Base-by-base conservation (phyloP, 345 rosid species). In the Lepidium sativum region DNA sequence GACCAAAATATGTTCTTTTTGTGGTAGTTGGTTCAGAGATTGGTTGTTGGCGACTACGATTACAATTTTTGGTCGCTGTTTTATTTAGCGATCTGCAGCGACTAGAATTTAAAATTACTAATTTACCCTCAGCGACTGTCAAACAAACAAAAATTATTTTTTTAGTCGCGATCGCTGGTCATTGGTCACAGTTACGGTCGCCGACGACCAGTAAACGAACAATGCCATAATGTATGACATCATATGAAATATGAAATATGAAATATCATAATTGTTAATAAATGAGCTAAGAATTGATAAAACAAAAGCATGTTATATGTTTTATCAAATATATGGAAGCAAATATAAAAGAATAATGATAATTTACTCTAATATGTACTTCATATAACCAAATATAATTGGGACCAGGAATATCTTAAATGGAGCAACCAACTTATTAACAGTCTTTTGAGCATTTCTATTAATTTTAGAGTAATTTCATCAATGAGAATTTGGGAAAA, bases 321-420 rank as follows among this genome's bases (percentile, higher is more conserved):
- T 56, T 39, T 47, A 63, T 63, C 53, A 63, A 11, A 63, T 55
- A 21, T 48, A 48, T 31, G 64, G 65, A 38, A 71, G 44, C 64
- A 63, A 20, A 15, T 21, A 48, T 29, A 34, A 31, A 53, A 71
- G 21, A 71, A 55, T 55, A 63, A 55, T 71, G 64, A 71, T 39
- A 15, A 39, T 55, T 27, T 29, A 63, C 75, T 55, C 58, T 47
- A 63, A 55, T 71, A 14, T 63, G 52, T 62, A 53, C 37, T 31
- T 63, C 15, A 51, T 38, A 51, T 35, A 61, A 32, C 60, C 60
- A 69, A 27, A 18, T 29, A 53, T 35, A 38, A 55, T 56, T 48
- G 75, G 69, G 65, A 71, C 75, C 70, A 63, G 35, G 58, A 63
- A 71, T 71, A 9, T 55, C 58, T 63, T 71, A 18, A 63, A 63